A percentile compares a stretch with the other conserved stretches of the same genome.
These are phyloP conservation scores for Candida sonorensis DNA, from an alignment of 805 yeast genomes.

Conservation along the genomic window DNA sequence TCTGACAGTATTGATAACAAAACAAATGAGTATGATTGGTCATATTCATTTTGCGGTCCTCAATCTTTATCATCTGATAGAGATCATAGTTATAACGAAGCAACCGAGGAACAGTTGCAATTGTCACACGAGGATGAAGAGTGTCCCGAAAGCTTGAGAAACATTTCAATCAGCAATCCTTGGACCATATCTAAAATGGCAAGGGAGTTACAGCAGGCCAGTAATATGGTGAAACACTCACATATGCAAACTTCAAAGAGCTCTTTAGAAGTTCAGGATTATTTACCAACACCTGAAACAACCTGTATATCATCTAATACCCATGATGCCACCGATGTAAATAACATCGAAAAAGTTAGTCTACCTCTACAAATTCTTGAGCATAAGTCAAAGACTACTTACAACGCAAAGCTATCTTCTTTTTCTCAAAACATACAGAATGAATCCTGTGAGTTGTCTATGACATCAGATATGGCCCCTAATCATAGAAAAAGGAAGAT, in stretches of 20 bases:
- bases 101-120: background rate
- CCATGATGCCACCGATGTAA: no score
- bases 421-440: constrained; percentile 1
- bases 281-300: background rate
- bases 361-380: no score
- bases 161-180: constrained; percentile 17
- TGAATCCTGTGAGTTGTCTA: background rate
- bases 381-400: no score
- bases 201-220: constrained; percentile 1
- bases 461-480: no score
- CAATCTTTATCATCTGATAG: no score
- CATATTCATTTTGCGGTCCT: no score
- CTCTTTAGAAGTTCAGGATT: no score
- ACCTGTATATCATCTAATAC: no score
- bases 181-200: constrained; percentile 15
- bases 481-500: constrained; percentile 1
- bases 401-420: background rate
- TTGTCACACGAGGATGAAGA: background rate
- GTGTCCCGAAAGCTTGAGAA: background rate
- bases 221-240: background rate
- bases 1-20: no score
- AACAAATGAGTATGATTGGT: constrained; percentile 8
- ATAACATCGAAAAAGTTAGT: no score
- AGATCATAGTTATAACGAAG: no score
- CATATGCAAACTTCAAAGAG: no score